Evolutionary conservation across 805 yeast genomes (phyloP).

Genomic region (Lipomyces anomalus): DNA sequence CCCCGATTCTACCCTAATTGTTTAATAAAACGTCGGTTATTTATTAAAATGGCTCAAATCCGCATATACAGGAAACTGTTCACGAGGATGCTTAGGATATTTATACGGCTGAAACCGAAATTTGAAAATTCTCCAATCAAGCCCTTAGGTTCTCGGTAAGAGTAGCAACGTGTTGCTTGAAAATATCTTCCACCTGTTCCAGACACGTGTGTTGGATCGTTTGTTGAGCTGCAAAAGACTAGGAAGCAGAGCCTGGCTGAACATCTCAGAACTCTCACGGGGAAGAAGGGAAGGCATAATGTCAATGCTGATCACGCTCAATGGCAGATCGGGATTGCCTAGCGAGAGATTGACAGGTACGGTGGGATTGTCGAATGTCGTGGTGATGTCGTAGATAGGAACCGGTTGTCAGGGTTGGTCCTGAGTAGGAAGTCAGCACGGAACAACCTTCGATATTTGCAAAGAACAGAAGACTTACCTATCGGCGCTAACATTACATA

Average conservation of each 20-base stretch:
- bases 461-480: no score
- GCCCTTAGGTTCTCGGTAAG: no score
- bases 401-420: slow-evolving; percentile 97
- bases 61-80: no score
- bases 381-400: slow-evolving; percentile 83
- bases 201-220: slow-evolving; percentile 76
- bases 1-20: no score
- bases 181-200: slow-evolving; percentile 82
- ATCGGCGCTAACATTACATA: no score
- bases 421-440: no score
- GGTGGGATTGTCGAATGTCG: slow-evolving; percentile 85
- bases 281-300: slow-evolving; percentile 92
- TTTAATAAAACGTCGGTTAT: no score
- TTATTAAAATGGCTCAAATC: no score
- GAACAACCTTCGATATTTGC: no score
- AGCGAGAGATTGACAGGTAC: slow-evolving; percentile 66
- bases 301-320: slow-evolving; percentile 89
- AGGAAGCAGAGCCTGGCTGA: slow-evolving; percentile 79
- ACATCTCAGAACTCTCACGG: slow-evolving; percentile 91
- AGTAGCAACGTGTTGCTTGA: slow-evolving; percentile 75
- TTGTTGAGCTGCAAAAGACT: slow-evolving; percentile 76
- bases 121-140: no score
- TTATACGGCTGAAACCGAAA: no score
- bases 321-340: slow-evolving; percentile 59
- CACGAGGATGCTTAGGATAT: no score